Evolutionary conservation across 2,329 filamentous ascomycete genomes (phyloP).

Genomic region (Beauveria sp.): DNA sequence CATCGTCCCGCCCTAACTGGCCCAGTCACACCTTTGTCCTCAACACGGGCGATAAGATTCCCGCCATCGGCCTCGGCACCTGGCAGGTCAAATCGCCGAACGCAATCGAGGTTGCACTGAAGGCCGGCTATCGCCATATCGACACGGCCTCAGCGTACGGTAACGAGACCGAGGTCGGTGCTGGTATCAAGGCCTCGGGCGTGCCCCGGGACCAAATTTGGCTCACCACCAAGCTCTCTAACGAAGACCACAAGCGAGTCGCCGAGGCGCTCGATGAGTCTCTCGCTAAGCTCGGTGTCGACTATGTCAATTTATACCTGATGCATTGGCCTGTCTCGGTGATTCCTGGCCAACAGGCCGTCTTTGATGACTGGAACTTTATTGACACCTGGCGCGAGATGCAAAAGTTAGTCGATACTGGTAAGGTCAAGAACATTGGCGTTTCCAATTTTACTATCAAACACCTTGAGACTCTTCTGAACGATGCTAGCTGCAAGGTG

Average conservation of each 20-base stretch:
- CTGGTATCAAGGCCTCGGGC: constrained; percentile 55
- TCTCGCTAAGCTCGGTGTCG: constrained; percentile 52
- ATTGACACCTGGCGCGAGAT: constrained; percentile 69
- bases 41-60: constrained; percentile 72
- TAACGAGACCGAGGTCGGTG: constrained; percentile 64
- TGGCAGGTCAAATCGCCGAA: constrained; percentile 65
- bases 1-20: neutral
- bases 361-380: constrained; percentile 72
- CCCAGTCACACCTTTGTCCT: constrained; percentile 50
- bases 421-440: constrained; percentile 71
- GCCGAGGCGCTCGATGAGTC: constrained; percentile 52
- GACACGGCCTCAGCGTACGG: constrained; percentile 71
- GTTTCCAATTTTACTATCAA: constrained; percentile 74
- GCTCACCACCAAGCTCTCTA: constrained; percentile 77
- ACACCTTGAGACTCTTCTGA: constrained; percentile 68
- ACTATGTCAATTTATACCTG: constrained; percentile 63
- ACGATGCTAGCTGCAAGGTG: constrained; percentile 55
- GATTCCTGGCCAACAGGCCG: constrained; percentile 57
- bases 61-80: constrained; percentile 67
- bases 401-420: constrained; percentile 56
- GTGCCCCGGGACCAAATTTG: constrained; percentile 60
- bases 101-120: constrained; percentile 64
- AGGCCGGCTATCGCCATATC: constrained; percentile 65
- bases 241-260: constrained; percentile 67
- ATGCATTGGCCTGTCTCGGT: constrained; percentile 68